Evolutionary conservation across 2,329 filamentous ascomycete species (phyloP).

Genomic region (Exophiala sp.): DNA sequence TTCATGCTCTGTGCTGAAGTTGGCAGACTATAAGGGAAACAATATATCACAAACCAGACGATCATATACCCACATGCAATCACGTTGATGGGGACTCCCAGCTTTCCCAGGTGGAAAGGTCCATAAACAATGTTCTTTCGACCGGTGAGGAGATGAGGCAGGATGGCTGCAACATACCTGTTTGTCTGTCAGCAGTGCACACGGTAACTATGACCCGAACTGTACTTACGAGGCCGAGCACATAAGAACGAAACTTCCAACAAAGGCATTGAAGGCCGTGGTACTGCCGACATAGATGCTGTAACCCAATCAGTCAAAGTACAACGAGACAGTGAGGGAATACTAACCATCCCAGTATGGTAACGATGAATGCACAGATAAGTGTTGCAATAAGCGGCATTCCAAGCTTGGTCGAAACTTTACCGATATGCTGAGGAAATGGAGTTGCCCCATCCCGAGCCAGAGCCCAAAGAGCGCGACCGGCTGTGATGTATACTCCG

Average conservation of each 20-base stretch:
- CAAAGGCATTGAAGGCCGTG: conserved; percentile 51
- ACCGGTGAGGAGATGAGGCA: conserved; percentile 47
- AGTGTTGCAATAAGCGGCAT: conserved; percentile 55
- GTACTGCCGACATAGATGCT: conserved; percentile 42
- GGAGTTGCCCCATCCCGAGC: conserved; percentile 54
- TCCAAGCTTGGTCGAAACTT: conserved; percentile 43
- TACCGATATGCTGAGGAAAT: conserved; percentile 44
- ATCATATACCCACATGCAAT: conserved; percentile 49
- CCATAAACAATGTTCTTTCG: conserved; percentile 49
- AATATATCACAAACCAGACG: conserved; percentile 55
- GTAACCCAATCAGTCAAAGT: conserved; percentile 36
- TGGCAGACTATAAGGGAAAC: conserved; percentile 50
- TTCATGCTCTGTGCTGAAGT: conserved; percentile 48
- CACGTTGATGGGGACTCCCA: conserved; percentile 48
- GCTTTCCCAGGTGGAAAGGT: conserved; percentile 49
- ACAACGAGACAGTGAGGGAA: conserved; percentile 36
- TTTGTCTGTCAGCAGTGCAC: conserved; percentile 6
- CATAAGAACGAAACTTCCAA: conserved; percentile 54
- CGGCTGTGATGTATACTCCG: conserved; percentile 55
- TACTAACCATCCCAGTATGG: conserved; percentile 44
- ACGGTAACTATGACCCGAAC: too few species aligned
- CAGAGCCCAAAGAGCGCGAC: conserved; percentile 59
- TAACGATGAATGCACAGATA: conserved; percentile 45
- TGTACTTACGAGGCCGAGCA: conserved; percentile 43
- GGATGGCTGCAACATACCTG: conserved; percentile 47